These are phyloP conservation scores for Neophaeococcomyces mojaviensis DNA, from an alignment of 2,329 filamentous ascomycete genomes.

Conservation along the genomic window DNA sequence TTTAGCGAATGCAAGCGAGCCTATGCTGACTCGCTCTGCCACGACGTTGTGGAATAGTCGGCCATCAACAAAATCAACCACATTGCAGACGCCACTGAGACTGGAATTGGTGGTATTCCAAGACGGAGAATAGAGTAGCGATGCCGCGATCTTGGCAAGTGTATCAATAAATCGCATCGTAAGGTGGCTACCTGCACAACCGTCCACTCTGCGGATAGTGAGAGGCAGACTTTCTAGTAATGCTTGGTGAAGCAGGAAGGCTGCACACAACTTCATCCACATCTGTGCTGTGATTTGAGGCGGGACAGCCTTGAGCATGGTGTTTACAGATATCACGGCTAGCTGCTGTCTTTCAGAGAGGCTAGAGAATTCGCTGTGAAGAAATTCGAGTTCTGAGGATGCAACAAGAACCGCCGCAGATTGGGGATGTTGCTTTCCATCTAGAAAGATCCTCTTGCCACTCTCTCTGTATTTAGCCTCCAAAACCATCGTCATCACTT, in stretches of 20 bases:
- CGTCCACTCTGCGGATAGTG: constrained; percentile 22
- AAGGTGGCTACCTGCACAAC: neutral
- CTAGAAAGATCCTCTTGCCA: neutral
- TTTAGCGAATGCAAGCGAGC: neutral
- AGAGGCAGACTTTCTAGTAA: constrained; percentile 26
- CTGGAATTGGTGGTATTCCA: neutral
- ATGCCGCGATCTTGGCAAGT: neutral
- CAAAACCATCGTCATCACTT: constrained; percentile 35
- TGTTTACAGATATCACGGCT: neutral
- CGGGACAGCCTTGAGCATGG: neutral
- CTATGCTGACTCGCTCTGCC: neutral
- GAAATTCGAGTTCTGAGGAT: neutral
- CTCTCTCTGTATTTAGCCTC: constrained; percentile 2
- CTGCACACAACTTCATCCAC: neutral
- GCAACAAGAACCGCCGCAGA: neutral
- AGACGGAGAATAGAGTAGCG: neutral
- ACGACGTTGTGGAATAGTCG: constrained; percentile 32
- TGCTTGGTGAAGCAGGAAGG: constrained; percentile 26
- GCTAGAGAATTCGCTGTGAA: neutral
- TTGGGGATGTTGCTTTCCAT: neutral
- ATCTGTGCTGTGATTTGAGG: constrained; percentile 8
- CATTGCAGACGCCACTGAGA: constrained; percentile 32
- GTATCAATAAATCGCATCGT: neutral
- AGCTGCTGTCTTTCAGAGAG: neutral
- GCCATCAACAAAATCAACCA: constrained; percentile 52